Evolutionary conservation across 2,329 filamentous ascomycete species (phyloP), one percentile per base, ranked within the genome.

Genomic region (Clonostachys solani): DNA sequence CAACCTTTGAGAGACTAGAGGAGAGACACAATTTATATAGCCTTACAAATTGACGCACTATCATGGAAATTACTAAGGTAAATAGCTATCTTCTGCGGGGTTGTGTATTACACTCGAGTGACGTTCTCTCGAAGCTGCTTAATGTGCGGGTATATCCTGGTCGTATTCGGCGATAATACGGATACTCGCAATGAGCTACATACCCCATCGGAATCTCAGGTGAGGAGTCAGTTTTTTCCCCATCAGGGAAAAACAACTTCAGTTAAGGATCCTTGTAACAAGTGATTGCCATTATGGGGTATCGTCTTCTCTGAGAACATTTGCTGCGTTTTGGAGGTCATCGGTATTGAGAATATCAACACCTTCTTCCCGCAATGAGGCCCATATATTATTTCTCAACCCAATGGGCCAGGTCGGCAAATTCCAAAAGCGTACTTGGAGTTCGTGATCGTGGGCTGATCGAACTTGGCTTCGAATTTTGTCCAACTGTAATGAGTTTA

Each of bases 261-360:
- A 29, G 10, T 29, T 10, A 10, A 29, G 23, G 8, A 29, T 10
- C 23, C 23, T 29, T 29, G 23, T 29, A 29, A 10, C 9, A 10
- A 10, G 23, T 10, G 23, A 4, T 29, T 29, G 23, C 23, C 3
- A 29, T 29, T 29, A 29, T 29, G 23, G 10, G 23, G 23, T 4
- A 29, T 3, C 23, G 23, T 29, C 23, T 29, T 29, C 23, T 29
- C 23, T 29, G 8, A 29, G 23, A 29, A 9, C 23, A 29, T 29
- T 29, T 29, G 23, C 23, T 29, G 23, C 23, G 3, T 29, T 29
- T 47, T 66, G 63, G 47, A 86, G 58, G 57, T 85, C 78, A 61
- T 86, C 83, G 6, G 79, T 78, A 58, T 83, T 85, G 45, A 86
- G 55, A 41, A 84, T 62, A 57, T 83, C 81, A 5, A 80, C 76